phyloP scores from a whole-genome alignment of 805 yeast genomes.

The Teunomyces pallodes region DNA sequence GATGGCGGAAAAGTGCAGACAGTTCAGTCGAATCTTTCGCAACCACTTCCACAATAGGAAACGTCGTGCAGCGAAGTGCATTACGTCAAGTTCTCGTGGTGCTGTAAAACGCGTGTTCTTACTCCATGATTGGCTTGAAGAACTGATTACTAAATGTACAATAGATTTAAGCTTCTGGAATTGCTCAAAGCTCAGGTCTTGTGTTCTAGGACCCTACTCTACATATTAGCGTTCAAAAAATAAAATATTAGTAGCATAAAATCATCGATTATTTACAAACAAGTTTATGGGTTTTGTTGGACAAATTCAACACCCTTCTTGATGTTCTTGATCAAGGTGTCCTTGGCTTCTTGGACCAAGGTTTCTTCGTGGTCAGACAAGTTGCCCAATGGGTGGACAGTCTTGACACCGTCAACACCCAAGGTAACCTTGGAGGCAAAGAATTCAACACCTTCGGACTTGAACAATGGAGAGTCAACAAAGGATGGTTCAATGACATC shows the following conservation, averaged over 20 bases:
- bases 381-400: slow-evolving; percentile 74
- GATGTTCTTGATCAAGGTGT: slow-evolving; percentile 86
- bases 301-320: slow-evolving; percentile 91
- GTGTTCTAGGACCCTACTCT: background rate
- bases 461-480: slow-evolving; percentile 79
- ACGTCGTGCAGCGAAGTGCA: background rate
- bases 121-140: no score
- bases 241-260: background rate
- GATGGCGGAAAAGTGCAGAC: background rate
- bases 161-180: no score
- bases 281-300: slow-evolving; percentile 57
- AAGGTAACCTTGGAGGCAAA: slow-evolving; percentile 93
- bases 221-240: background rate
- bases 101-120: background rate
- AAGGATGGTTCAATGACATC: slow-evolving; percentile 68
- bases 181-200: no score
- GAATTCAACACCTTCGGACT: slow-evolving; percentile 90
- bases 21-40: background rate
- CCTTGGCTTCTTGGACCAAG: slow-evolving; percentile 79
- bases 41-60: slow-evolving; percentile 1
- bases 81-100: background rate
- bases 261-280: slow-evolving; percentile 3
- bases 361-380: slow-evolving; percentile 78
- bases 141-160: no score
- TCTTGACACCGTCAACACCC: slow-evolving; percentile 86